These are phyloP conservation scores for Myxozyma geophila DNA, from an alignment of 805 yeast genomes.

Conservation along the genomic window DNA sequence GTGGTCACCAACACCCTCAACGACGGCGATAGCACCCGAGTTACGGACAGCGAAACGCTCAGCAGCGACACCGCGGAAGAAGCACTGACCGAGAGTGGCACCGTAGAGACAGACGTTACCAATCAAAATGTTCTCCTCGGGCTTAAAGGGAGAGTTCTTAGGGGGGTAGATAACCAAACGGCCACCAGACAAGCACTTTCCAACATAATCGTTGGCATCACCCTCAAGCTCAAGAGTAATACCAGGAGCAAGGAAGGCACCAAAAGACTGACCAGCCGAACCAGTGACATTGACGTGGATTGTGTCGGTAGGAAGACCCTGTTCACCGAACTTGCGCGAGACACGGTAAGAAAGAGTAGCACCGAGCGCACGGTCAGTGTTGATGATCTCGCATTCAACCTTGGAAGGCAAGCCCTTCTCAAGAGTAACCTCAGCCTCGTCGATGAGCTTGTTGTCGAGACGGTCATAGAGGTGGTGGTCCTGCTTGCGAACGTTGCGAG, in stretches of 20 bases:
- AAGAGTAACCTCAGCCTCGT: constrained; percentile 92
- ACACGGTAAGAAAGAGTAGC: constrained; percentile 92
- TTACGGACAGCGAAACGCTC: constrained; percentile 98
- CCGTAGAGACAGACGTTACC: constrained; percentile 99
- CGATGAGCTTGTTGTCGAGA: constrained; percentile 92
- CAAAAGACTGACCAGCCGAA: constrained; percentile 97
- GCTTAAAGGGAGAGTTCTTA: constrained; percentile 76
- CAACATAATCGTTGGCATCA: constrained; percentile 97
- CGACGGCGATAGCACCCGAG: constrained; percentile 97
- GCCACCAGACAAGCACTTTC: constrained; percentile 97
- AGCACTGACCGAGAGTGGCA: constrained; percentile 94
- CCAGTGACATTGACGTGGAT: constrained; percentile 90
- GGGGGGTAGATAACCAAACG: constrained; percentile 92
- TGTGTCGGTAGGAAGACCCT: constrained; percentile 93
- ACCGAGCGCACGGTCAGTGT: constrained; percentile 96
- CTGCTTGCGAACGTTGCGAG: constrained; percentile 88
- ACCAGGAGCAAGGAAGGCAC: constrained; percentile 97
- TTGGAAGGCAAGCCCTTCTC: constrained; percentile 96
- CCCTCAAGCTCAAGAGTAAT: constrained; percentile 94
- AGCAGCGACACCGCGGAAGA: constrained; percentile 95
- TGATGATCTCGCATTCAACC: constrained; percentile 88
- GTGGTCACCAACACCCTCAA: constrained; percentile 97
- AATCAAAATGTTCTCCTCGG: constrained; percentile 93
- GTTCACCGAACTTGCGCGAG: constrained; percentile 90
- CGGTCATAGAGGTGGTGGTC: constrained; percentile 93